Base-by-base conservation (phyloP, 176 grass and related monocot species). In the Dactylis glomerata region DNA sequence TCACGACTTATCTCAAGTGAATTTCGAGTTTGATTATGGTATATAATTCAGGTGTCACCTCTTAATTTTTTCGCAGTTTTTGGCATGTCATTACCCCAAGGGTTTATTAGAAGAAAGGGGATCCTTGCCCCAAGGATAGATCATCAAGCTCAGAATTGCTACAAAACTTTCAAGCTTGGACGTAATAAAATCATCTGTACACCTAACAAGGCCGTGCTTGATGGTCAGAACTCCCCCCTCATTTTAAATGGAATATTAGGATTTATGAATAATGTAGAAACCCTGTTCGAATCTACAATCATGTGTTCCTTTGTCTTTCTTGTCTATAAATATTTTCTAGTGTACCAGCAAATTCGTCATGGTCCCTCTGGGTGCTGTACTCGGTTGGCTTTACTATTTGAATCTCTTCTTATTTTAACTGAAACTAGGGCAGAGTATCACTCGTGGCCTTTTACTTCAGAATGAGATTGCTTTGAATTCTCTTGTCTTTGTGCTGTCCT, bases 111-210 rank as follows among this genome's bases (percentile, higher is more conserved):
- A 87, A 91, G 89, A 81, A 87, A 87, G 61, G 81, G 76, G 69
- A 44, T 84, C 5, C 24, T 81, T 91, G 71, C 41, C 57, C 69
- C 28, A 26, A 84, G 81, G 69, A 73, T 87, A 87, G 78, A 87
- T 64, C 59, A 37, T 19, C 75, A 84, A 69, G 77, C 81, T 30
- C 81, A 91, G 76, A 91, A 83, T 87, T 91, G 89, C 89, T 87
- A 87, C 85, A 81, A 87, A 91, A 87, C 76, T 55, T 84, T 84
- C 89, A 87, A 81, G 89, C 84, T 87, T 76, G 85, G 85, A 71
- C 85, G 70, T 84, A 87, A 84, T 64, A 81, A 71, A 36, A 19
- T 84, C 85, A 77, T 84, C 42, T 91, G 89, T 91, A 87, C 54
- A 87, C 81, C 81, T 84, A 84, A 71, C 45, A 71, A 84, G 22